Conservation (phyloP, 331 rosid species). For the Cydonia oblonga region DNA sequence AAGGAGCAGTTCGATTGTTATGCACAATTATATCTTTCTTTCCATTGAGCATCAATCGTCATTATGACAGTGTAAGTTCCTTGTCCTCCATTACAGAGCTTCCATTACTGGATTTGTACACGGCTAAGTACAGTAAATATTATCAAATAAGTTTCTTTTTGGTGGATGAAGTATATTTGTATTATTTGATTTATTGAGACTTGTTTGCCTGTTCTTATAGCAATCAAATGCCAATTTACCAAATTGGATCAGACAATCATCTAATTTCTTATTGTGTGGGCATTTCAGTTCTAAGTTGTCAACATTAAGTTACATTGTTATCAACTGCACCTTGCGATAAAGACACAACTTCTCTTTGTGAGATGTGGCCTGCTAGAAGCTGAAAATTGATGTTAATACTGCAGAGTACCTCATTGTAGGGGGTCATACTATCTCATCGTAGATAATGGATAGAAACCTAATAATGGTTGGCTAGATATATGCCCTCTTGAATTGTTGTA, state of each 20-base stretch:
- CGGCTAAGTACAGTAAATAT: background rate
- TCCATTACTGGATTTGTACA: background rate
- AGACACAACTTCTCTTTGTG: background rate
- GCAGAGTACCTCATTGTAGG: background rate
- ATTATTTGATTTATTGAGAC: background rate
- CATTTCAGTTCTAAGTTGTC: background rate
- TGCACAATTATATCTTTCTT: constrained; percentile 45
- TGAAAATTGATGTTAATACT: background rate
- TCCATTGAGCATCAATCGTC: constrained; percentile 53
- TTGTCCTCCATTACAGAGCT: background rate
- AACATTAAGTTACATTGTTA: background rate
- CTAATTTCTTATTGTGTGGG: background rate
- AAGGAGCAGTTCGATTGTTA: constrained; percentile 49
- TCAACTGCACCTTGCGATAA: background rate
- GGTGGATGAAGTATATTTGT: background rate
- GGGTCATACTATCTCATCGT: background rate
- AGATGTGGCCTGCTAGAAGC: background rate
- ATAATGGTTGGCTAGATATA: background rate
- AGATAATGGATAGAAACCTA: background rate
- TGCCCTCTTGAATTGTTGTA: background rate
- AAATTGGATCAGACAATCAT: background rate
- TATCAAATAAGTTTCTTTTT: background rate
- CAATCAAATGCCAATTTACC: background rate
- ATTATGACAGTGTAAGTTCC: constrained; percentile 61
- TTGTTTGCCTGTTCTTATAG: background rate